These are phyloP conservation scores for Fraxinus sp. DNA, from an alignment of 305 asterid species.

Conservation along the genomic window DNA sequence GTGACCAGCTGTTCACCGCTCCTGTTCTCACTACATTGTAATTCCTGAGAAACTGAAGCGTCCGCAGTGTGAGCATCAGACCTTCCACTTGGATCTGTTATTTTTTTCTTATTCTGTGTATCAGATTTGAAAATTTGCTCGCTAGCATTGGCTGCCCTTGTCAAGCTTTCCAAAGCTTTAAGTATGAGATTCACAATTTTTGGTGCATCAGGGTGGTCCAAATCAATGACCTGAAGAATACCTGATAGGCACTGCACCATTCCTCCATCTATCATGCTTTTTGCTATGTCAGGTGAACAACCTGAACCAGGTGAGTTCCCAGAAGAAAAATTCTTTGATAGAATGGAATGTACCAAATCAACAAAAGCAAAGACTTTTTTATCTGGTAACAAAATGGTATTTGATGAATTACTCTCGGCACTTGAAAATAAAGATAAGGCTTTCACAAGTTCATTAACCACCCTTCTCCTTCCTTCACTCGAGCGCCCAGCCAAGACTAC, in stretches of 20 bases:
- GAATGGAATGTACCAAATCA: conserved; percentile 82
- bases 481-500: conserved; percentile 98
- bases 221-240: conserved; percentile 82
- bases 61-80: conserved; percentile 47
- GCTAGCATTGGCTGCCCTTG: conserved; percentile 88
- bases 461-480: conserved; percentile 96
- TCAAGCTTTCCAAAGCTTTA: conserved; percentile 89
- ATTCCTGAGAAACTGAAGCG: conserved; percentile 47
- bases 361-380: conserved; percentile 81
- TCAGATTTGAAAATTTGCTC: conserved; percentile 75
- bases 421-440: conserved; percentile 66
- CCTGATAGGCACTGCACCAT: conserved; percentile 78
- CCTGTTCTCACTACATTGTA: conserved; percentile 53
- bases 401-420: conserved; percentile 56
- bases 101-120: conserved; percentile 64
- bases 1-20: conserved; percentile 37
- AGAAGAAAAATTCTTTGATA: conserved; percentile 87
- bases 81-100: conserved; percentile 48
- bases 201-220: conserved; percentile 96
- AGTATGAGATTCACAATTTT: conserved; percentile 90
- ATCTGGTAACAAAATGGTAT: conserved; percentile 63
- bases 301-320: conserved; percentile 88
- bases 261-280: conserved; percentile 97
- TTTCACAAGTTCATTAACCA: conserved; percentile 85
- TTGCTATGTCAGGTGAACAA: conserved; percentile 96